Conservation (phyloP, 2,329 filamentous ascomycete species). For the Colletotrichum acutatum region DNA sequence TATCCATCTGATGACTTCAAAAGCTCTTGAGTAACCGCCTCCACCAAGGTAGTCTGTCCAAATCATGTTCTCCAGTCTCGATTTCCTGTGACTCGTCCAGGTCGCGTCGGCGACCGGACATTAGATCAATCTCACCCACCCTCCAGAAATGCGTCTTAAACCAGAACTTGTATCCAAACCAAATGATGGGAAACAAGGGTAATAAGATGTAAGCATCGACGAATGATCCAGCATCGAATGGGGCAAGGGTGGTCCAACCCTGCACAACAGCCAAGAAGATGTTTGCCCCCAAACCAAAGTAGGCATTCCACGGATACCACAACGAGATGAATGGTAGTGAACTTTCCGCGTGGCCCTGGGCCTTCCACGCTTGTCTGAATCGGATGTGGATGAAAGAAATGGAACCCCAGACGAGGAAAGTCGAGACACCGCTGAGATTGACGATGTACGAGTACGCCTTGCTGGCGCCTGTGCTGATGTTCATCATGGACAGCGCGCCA, state of each 20-base stretch:
- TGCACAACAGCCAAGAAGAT: constrained; percentile 70
- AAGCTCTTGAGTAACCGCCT: constrained; percentile 54
- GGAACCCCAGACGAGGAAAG: constrained; percentile 77
- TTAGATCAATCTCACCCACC: constrained; percentile 65
- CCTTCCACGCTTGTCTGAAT: constrained; percentile 72
- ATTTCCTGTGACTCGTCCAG: constrained; percentile 58
- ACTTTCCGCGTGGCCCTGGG: constrained; percentile 64
- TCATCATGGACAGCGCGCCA: constrained; percentile 80
- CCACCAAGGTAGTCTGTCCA: constrained; percentile 50
- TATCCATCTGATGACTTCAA: constrained; percentile 40
- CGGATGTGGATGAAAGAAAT: constrained; percentile 79
- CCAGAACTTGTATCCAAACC: constrained; percentile 63
- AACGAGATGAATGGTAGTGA: constrained; percentile 67
- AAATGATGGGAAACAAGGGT: constrained; percentile 69
- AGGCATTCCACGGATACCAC: constrained; percentile 68
- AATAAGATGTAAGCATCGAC: constrained; percentile 73
- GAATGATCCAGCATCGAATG: constrained; percentile 68
- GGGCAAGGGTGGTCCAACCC: constrained; percentile 69
- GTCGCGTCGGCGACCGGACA: constrained; percentile 65
- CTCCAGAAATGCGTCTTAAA: constrained; percentile 64
- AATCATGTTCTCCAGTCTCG: constrained; percentile 40
- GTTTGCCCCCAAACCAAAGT: constrained; percentile 67
- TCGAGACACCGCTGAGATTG: constrained; percentile 76
- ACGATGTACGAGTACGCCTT: constrained; percentile 77
- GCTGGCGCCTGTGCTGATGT: constrained; percentile 73